These are phyloP conservation scores for Boletus sensibilis DNA, from an alignment of 768 basidiomycete genomes.

Conservation along the genomic window DNA sequence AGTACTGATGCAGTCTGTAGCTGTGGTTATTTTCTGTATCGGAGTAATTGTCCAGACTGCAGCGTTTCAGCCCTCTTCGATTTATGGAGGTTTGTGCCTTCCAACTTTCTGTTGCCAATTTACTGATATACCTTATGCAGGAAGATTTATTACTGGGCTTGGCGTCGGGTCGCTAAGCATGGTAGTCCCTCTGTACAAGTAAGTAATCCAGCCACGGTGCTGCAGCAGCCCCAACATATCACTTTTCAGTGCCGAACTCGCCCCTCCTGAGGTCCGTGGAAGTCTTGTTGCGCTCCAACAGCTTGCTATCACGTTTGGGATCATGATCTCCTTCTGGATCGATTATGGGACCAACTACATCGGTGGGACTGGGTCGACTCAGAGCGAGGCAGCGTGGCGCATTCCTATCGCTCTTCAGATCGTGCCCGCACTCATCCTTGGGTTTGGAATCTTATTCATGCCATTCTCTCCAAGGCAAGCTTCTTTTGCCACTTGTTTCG, in stretches of 20 bases:
- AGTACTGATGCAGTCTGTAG: constrained; percentile 32
- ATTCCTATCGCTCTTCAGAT: constrained; percentile 73
- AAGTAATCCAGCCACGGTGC: not conserved
- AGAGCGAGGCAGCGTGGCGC: constrained; percentile 72
- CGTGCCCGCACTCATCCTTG: constrained; percentile 69
- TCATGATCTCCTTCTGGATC: constrained; percentile 60
- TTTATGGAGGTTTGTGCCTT: constrained; percentile 54
- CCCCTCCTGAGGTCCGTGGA: constrained; percentile 80
- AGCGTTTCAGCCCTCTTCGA: constrained; percentile 55
- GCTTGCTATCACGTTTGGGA: constrained; percentile 78
- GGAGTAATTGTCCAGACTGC: constrained; percentile 74
- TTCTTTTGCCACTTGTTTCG: not conserved
- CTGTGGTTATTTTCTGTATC: constrained; percentile 60
- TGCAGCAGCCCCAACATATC: not conserved
- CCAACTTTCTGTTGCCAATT: not conserved
- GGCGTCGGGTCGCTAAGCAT: constrained; percentile 81
- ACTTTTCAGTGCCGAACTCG: constrained; percentile 46
- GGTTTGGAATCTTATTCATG: constrained; percentile 70
- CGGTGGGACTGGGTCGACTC: constrained; percentile 55
- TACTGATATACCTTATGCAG: constrained; percentile 12
- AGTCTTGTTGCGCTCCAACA: constrained; percentile 81
- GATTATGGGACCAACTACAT: constrained; percentile 64
- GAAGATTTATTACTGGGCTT: constrained; percentile 76
- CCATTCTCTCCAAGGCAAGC: constrained; percentile 72
- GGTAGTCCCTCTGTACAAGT: constrained; percentile 81